Evolutionary conservation across 163 green algal genomes (phyloP).

Genomic region (Scenedesmus sp.): DNA sequence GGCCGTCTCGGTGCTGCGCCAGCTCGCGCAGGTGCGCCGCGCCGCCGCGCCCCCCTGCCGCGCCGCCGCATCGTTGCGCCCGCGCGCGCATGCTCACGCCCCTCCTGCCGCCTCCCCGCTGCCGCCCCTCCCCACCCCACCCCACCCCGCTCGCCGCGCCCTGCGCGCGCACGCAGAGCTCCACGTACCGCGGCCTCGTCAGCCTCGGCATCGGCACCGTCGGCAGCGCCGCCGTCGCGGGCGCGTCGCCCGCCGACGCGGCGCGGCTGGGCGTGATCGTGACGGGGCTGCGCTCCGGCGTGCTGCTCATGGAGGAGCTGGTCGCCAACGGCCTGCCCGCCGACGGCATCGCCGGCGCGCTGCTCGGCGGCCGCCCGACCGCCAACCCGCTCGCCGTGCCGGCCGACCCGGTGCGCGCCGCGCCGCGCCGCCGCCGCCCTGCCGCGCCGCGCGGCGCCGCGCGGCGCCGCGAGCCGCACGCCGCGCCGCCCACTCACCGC

Average conservation of each 20-base stretch:
- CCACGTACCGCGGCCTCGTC: constrained; percentile 63
- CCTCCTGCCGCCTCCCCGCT: no score
- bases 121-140: no score
- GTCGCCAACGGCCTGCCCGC: constrained; percentile 37
- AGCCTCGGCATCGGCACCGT: constrained; percentile 75
- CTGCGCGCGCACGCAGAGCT: constrained; percentile 56
- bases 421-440: neutral
- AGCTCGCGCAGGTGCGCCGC: constrained; percentile 65
- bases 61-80: no score
- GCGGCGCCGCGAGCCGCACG: neutral
- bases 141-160: no score
- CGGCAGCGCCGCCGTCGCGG: constrained; percentile 51
- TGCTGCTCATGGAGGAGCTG: constrained; percentile 39
- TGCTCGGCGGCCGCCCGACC: constrained; percentile 2
- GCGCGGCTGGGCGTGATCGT: constrained; percentile 55
- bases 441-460: neutral
- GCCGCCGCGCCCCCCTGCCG: no score
- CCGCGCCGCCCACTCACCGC: neutral
- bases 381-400: constrained; percentile 33
- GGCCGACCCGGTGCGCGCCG: constrained; percentile 34
- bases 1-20: constrained; percentile 78
- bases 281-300: constrained; percentile 41
- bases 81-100: no score
- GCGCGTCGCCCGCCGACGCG: constrained; percentile 53
- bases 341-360: constrained; percentile 35